phyloP scores from a whole-genome alignment of 139 green algal species.

The Chlorella ohadii region DNA sequence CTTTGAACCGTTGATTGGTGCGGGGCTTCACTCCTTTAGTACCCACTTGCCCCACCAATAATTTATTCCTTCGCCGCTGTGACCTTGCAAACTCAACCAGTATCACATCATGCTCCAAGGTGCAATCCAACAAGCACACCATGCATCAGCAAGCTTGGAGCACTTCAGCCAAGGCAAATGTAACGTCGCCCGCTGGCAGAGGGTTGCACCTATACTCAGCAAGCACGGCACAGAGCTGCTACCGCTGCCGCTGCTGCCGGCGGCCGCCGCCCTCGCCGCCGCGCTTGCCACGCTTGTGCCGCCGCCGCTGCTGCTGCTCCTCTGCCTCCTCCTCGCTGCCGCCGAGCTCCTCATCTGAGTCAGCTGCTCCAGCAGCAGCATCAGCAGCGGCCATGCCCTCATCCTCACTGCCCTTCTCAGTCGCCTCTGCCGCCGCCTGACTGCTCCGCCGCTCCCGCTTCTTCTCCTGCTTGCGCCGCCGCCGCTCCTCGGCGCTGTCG shows the following conservation, averaged over 20 bases:
- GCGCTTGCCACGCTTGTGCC: not conserved
- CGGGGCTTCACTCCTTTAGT: too few relatives aligned
- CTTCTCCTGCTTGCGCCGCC: not conserved
- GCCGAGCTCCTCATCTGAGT: not conserved
- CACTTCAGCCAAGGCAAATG: too few relatives aligned
- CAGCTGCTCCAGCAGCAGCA: not conserved
- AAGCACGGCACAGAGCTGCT: too few relatives aligned
- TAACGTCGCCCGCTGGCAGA: too few relatives aligned
- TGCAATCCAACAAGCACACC: too few relatives aligned
- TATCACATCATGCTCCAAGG: too few relatives aligned
- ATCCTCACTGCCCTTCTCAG: not conserved
- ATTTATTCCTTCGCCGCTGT: too few relatives aligned
- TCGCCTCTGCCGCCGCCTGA: not conserved
- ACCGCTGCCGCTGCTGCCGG: not conserved
- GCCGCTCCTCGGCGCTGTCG: not conserved
- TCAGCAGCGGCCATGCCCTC: not conserved
- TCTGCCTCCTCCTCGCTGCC: not conserved
- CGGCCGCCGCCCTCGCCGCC: not conserved
- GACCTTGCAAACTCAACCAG: too few relatives aligned
- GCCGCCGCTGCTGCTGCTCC: not conserved
- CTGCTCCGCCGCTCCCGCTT: conserved; percentile 1
- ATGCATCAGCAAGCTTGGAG: too few relatives aligned
- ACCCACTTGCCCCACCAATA: too few relatives aligned
- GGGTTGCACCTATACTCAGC: too few relatives aligned
- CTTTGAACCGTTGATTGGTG: not conserved